Conservation (phyloP, 148 eudicot species). For the Gaultheria prostrata region DNA sequence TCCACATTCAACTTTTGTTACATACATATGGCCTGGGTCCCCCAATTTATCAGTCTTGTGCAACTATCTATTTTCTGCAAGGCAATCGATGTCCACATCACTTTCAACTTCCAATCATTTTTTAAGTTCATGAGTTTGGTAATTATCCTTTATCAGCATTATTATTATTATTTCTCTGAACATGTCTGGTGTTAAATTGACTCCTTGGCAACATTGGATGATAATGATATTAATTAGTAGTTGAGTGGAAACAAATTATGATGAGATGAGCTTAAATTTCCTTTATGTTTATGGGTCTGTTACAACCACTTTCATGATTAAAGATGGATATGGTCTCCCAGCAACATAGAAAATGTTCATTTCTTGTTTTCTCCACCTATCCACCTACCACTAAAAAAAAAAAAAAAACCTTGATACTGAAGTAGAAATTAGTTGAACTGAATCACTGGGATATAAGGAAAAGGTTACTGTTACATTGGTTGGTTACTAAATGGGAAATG, state of each 20-base stretch:
- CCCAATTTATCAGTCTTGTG: too few relatives aligned
- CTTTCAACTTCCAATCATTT: neutral
- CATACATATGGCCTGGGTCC: too few relatives aligned
- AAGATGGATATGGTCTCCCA: neutral
- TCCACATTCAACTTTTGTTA: too few relatives aligned
- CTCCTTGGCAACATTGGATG: neutral
- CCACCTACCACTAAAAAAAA: neutral
- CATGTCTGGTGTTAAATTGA: neutral
- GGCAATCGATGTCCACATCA: neutral
- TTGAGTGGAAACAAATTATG: neutral
- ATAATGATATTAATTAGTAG: neutral
- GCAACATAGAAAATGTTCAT: neutral
- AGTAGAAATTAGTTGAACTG: neutral
- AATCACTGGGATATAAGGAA: neutral
- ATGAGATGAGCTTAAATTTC: neutral
- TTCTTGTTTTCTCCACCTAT: constrained; percentile 6
- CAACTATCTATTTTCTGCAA: neutral
- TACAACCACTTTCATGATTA: constrained; percentile 10
- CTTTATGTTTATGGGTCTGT: neutral
- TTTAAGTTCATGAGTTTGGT: neutral
- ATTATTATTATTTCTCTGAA: neutral
- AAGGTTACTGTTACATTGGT: neutral
- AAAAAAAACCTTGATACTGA: neutral
- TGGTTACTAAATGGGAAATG: too few relatives aligned
- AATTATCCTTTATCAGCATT: neutral